Base-by-base conservation (phyloP, 2,329 filamentous ascomycete genomes). In the Neurospora sp. region DNA sequence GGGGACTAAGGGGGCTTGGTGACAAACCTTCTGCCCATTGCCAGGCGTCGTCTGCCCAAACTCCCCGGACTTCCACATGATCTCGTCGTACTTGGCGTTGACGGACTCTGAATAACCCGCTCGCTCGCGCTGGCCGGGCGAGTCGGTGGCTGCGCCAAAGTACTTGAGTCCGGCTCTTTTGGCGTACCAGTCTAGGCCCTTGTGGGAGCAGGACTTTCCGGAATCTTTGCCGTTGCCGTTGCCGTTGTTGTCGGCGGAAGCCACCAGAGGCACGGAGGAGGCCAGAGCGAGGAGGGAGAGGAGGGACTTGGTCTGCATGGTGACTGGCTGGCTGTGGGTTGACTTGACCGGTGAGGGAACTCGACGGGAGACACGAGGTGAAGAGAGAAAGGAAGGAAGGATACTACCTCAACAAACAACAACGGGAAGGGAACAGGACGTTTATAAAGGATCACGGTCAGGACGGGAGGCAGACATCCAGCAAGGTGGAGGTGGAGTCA, bases 111-210 rank as follows among this genome's bases (percentile, higher is more conserved):
- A 4, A 5, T 77, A 74, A 17, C 87, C 86, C 33, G 76, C 78
- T 40, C 80, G 78, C 75, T 82, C 80, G n/a, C 80, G 79, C 72
- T 79, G 76, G 8, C 80, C 80, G 2, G 79, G 79, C 1, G 79
- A 77, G 77, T 91, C 88, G 39, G 88, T 88, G 1, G 88, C 88
- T 0, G 87, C 84, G 68, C 88, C 88, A 67, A 89, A 89, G 80
- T 89, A 90, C 72, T 82, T 77, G 68, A 85, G 79, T 8, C 86
- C 87, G 36, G 85, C 83, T 69, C 82, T 81, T 71, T 84, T 82
- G 17, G 86, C 86, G 28, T 71, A 70, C 67, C 39, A 39, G 69
- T 75, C 62, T 57, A 75, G 74, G 10, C 74, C 74, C 67, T 73
- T 73, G 36, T 72, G 66, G 38, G 33, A 43, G 28, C 52, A 62